Conservation (phyloP, 2,329 filamentous ascomycete species). For the Coleophoma cylindrospora region DNA sequence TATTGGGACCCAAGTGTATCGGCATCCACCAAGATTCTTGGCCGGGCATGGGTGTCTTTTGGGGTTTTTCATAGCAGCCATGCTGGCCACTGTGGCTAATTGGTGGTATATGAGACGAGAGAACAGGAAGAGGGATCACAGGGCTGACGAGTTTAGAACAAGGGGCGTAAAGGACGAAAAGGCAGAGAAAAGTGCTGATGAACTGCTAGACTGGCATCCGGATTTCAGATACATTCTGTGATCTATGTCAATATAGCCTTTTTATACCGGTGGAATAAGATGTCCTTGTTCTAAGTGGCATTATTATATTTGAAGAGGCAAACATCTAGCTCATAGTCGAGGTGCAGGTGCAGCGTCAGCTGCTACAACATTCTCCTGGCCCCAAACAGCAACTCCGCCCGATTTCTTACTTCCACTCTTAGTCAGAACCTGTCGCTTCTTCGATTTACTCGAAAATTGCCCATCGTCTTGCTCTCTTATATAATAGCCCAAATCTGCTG, state of each 20-base stretch:
- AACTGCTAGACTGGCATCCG: constrained; percentile 7
- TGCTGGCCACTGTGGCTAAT: not conserved
- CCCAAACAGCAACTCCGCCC: too few species aligned
- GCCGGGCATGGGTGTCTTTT: constrained; percentile 4
- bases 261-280: too few species aligned
- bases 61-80: constrained; percentile 2
- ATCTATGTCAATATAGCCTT: not conserved
- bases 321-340: too few species aligned
- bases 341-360: too few species aligned
- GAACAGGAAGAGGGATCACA: constrained; percentile 4
- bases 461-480: not conserved
- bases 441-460: not conserved
- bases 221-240: constrained; percentile 7
- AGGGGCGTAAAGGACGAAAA: constrained; percentile 1
- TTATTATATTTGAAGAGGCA: too few species aligned
- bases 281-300: too few species aligned
- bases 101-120: constrained; percentile 4
- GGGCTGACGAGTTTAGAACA: not conserved
- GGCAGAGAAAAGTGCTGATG: not conserved
- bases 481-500: not conserved
- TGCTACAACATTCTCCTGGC: too few species aligned
- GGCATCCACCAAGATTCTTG: constrained; percentile 4
- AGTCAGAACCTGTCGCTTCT: not conserved
- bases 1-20: constrained; percentile 6
- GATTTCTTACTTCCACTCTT: not conserved